Percentiles rank a stretch among this genome's conserved stretches.
phyloP scores from a whole-genome alignment of 257 asterid genomes.

The Agastache rugosa region DNA sequence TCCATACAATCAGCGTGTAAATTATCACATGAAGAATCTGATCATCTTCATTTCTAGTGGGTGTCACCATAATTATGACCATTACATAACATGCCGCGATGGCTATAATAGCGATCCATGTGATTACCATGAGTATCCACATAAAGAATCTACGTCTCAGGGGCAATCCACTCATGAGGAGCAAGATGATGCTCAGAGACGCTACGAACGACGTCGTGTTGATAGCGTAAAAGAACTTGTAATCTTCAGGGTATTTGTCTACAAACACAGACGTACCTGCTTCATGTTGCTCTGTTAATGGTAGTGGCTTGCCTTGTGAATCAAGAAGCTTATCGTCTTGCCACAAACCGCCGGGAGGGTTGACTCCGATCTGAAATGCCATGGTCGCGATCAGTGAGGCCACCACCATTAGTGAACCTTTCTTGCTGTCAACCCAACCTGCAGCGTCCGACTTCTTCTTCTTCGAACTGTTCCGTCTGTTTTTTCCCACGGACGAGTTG shows the following conservation, averaged over 20 bases:
- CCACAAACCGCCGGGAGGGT: slow-evolving; percentile 44
- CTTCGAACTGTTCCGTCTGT: no score
- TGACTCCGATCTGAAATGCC: slow-evolving; percentile 45
- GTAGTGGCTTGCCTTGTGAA: no score
- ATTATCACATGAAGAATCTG: no score
- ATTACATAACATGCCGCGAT: neutral
- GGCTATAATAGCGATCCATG: neutral
- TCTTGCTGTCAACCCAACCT: slow-evolving; percentile 35
- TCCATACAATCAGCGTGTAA: neutral
- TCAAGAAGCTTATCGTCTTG: neutral
- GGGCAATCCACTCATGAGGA: slow-evolving; percentile 23
- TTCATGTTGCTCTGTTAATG: no score
- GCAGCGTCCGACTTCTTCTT: neutral
- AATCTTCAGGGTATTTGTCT: neutral
- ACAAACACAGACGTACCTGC: slow-evolving; percentile 36
- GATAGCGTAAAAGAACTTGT: neutral
- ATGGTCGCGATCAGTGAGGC: slow-evolving; percentile 47
- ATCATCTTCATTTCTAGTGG: no score
- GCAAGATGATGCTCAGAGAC: slow-evolving; percentile 18
- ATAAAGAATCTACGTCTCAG: slow-evolving; percentile 42
- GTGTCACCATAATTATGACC: neutral
- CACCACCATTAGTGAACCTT: slow-evolving; percentile 39
- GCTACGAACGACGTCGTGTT: slow-evolving; percentile 31
- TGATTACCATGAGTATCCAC: slow-evolving; percentile 6
- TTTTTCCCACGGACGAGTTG: no score